Base-by-base conservation (phyloP, 129 eudicot genomes). In the Flaveria bidentis region DNA sequence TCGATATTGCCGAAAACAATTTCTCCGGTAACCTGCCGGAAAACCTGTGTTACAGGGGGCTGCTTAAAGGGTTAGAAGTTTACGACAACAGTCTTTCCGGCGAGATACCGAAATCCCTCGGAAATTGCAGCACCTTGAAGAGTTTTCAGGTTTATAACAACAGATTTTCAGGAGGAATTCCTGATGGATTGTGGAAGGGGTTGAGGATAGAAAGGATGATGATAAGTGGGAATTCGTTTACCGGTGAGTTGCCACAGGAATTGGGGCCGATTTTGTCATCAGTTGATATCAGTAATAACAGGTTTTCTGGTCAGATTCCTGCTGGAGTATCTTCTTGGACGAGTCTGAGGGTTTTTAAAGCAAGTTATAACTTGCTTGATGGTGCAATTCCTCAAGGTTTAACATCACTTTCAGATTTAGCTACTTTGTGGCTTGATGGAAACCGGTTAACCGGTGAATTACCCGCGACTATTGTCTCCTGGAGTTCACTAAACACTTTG, bases 381-480 rank as follows among this genome's bases (percentile, higher is more conserved):
- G 97, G 99, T 66, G 30, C 16, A 4, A 86, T 94, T 79, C 99
- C 99, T 50, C 82, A 69, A 82, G 90, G 82, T 5, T 57, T 91
- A 49, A 87, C 97, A 3, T 74, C 81, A 52, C 92, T 91, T 65
- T 62, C 90, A 4, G 44, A 30, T 26, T 64, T 91, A 36, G n/a
- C 11, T 0, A 64, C 67, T 12, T 67, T 91, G 16, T 74, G 23
- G 47, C 87, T 94, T 0, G 97, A 87, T 51, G 87, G 87, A 15
- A 94, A 94, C 76, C 86, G 53, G 36, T 71, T 91, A 26, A 67
- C 90, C 8, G 97, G 99, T 14, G 61, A 61, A n/a, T 58, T 94
- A n/a, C 98, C 97, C 6, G 64, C 81, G 2, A 77, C 73, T 9
- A 82, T 89, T 10, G 69, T 67, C 39, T 81, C 91, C 1, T 91